Evolutionary conservation across 2,329 filamentous ascomycete genomes (phyloP), one percentile per base, ranked within the genome.

Genomic region (Aphanoascus verrucosus): DNA sequence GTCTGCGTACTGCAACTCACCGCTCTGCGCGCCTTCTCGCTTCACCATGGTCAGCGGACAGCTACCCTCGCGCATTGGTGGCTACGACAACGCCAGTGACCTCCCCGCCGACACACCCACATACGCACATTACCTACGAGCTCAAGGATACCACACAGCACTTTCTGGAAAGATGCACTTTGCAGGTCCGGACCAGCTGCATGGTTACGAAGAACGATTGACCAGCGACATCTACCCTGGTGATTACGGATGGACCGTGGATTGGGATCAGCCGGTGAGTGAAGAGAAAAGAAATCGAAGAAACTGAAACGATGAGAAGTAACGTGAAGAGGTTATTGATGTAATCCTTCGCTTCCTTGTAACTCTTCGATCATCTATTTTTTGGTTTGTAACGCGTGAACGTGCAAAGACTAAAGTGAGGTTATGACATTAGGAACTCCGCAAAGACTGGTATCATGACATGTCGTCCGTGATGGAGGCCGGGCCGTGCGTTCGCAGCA

Each of bases 141-240:
- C 81, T 41, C 82, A 84, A 63, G 88, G 88, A 51, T 96, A 96
- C 65, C 87, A 95, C 71, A 95, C 90, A 11, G 86, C 85, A 5
- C 76, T 96, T 61, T 88, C 90, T 4, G 90, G 90, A 58, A 96
- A 96, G 78, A 96, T 96, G 90, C 90, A 96, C 72, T 96, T 96
- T 75, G 76, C 1, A 52, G 90, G 90, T 34, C 74, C 75, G 0
- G 90, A 96, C 67, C 90, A 96, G 72, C 77, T 96, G 56, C 90
- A 96, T 67, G 90, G 90, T 31, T 96, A 94, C 64, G 90, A 96
- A 74, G 85, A 88, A 64, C 82, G 90, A 54, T 77, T 96, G 63
- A 96, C 90, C n/a, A 87, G 85, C 60, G 90, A 96, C 68, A 95
- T 96, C 65, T 96, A 96, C 69, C 90, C 90, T 0, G 90, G 85